These are phyloP conservation scores for Inonotus hispidus DNA, from an alignment of 1,284 basidiomycete species.

Conservation along the genomic window DNA sequence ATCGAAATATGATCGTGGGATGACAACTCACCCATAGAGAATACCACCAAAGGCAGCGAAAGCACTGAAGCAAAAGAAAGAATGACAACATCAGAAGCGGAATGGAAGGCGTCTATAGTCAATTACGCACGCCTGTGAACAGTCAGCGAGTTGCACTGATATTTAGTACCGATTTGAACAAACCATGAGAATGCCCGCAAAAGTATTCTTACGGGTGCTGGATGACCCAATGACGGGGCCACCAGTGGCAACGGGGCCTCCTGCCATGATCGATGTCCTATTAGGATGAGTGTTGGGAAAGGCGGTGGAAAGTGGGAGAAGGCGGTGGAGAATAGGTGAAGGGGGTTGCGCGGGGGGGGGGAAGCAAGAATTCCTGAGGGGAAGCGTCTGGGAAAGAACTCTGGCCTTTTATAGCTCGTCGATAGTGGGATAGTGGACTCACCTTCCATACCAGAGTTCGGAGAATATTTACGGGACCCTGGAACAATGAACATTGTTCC, in stretches of 20 bases:
- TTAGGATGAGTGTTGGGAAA: background rate
- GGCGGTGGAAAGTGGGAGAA: too few species aligned
- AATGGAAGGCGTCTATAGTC: background rate
- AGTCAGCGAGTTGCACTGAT: background rate
- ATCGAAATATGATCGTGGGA: background rate
- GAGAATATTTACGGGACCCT: background rate
- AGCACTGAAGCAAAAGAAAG: constrained; percentile 30
- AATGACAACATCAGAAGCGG: background rate
- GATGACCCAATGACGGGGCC: constrained; percentile 43
- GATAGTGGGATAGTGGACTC: too few species aligned
- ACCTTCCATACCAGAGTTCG: too few species aligned
- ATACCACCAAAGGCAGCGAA: constrained; percentile 88
- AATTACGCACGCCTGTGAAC: constrained; percentile 14
- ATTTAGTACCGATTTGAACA: constrained; percentile 14
- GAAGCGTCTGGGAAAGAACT: too few species aligned
- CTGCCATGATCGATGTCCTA: constrained; percentile 38
- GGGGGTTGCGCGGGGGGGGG: background rate
- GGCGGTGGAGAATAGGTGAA: background rate
- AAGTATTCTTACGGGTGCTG: constrained; percentile 42
- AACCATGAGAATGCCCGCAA: constrained; percentile 52
- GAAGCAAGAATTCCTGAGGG: background rate
- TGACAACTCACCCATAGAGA: constrained; percentile 48
- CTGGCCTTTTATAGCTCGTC: background rate
- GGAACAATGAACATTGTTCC: background rate
- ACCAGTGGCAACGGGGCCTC: constrained; percentile 40